Evolutionary conservation across 768 basidiomycete genomes (phyloP).

Genomic region (Amanita subjunquillea): DNA sequence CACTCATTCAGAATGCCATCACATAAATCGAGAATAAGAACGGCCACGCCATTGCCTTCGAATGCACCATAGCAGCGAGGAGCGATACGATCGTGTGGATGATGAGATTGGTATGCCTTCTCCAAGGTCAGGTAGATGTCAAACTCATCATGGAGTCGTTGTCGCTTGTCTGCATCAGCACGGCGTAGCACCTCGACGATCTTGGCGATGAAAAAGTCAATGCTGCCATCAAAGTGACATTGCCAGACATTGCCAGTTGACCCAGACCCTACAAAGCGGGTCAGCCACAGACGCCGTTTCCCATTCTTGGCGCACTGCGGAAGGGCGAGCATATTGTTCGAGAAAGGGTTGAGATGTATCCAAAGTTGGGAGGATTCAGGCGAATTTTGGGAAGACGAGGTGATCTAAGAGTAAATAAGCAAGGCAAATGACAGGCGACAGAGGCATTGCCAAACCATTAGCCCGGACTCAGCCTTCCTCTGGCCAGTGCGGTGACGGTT

Average conservation of each 20-base stretch:
- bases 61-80: conserved; percentile 14
- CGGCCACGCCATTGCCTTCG: conserved; percentile 7
- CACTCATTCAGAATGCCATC: conserved; percentile 11
- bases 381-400: conserved; percentile 10
- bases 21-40: conserved; percentile 14
- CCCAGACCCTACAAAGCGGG: conserved; percentile 11
- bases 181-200: conserved; percentile 9
- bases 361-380: conserved; percentile 10
- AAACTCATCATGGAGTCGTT: conserved; percentile 12
- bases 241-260: conserved; percentile 14
- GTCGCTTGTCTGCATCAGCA: conserved; percentile 9
- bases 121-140: conserved; percentile 12
- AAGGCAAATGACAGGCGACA: conserved; percentile 3
- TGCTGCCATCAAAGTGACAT: conserved; percentile 12
- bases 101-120: conserved; percentile 10
- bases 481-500: conserved; percentile 3
- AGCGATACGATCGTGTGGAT: conserved; percentile 10
- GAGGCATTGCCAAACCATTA: conserved; percentile 8
- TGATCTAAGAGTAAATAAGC: conserved; percentile 7
- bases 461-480: neutral
- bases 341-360: conserved; percentile 6
- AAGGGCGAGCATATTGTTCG: conserved; percentile 11
- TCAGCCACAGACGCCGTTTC: conserved; percentile 12
- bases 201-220: conserved; percentile 10
- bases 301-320: conserved; percentile 9